These are phyloP conservation scores for Dothiorella sarmentorum DNA, from an alignment of 2,329 filamentous ascomycete species.

Conservation along the genomic window DNA sequence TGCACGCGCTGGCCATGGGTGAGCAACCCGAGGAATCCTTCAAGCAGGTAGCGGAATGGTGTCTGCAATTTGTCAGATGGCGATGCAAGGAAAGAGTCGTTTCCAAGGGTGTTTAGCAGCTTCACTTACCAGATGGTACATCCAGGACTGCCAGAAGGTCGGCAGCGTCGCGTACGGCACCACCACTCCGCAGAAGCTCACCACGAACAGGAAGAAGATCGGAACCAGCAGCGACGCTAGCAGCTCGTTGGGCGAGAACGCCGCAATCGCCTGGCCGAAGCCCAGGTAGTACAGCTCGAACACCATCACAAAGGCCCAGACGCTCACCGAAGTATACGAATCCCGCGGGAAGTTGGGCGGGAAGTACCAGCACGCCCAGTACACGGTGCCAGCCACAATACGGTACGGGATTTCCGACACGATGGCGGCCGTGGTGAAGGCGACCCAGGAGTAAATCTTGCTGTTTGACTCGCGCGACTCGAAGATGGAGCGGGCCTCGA, in stretches of 20 bases:
- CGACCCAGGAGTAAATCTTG: constrained; percentile 75
- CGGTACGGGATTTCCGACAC: constrained; percentile 69
- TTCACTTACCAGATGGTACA: constrained; percentile 29
- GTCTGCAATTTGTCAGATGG: constrained; percentile 53
- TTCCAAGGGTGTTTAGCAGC: no score
- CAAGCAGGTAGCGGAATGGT: constrained; percentile 65
- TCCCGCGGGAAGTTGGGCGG: constrained; percentile 52
- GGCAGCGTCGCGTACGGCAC: constrained; percentile 64
- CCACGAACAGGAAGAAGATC: constrained; percentile 65
- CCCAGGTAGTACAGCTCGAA: constrained; percentile 65
- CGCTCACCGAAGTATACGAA: constrained; percentile 58
- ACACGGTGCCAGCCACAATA: constrained; percentile 62
- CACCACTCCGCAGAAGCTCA: constrained; percentile 72
- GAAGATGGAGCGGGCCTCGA: constrained; percentile 65
- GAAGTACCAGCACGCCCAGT: constrained; percentile 55
- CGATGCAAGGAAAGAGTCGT: no score
- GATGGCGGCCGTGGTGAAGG: constrained; percentile 64
- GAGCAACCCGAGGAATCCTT: constrained; percentile 57
- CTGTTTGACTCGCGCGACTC: constrained; percentile 69
- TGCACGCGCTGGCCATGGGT: constrained; percentile 54
- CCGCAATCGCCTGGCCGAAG: constrained; percentile 65
- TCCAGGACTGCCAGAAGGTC: constrained; percentile 58
- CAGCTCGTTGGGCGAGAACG: constrained; percentile 63
- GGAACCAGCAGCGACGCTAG: constrained; percentile 65
- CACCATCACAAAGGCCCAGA: constrained; percentile 62